phyloP scores from a whole-genome alignment of 2,329 filamentous ascomycete genomes.

The Aspergillus intermedius region DNA sequence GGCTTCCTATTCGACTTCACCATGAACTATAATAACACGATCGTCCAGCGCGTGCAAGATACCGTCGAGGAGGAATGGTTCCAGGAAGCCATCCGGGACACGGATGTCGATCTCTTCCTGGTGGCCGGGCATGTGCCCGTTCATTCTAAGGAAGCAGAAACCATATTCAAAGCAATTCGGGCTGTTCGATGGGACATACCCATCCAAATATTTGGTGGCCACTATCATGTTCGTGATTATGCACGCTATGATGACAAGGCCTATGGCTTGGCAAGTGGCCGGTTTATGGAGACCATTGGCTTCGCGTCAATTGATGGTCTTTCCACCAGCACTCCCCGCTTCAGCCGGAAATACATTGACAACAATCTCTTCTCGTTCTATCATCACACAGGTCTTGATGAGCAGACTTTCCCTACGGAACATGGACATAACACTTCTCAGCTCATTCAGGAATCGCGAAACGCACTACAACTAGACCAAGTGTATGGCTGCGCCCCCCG shows the following conservation, averaged over 20 bases:
- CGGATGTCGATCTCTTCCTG: slow-evolving; percentile 76
- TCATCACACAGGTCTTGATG: slow-evolving; percentile 69
- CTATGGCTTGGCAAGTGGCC: slow-evolving; percentile 74
- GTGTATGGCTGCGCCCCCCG: slow-evolving; percentile 76
- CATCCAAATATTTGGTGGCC: slow-evolving; percentile 87
- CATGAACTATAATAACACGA: slow-evolving; percentile 82
- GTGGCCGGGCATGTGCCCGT: slow-evolving; percentile 81
- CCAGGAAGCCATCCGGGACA: slow-evolving; percentile 69
- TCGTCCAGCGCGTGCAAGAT: slow-evolving; percentile 72
- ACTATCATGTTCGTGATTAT: slow-evolving; percentile 82
- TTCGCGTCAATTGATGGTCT: slow-evolving; percentile 80
- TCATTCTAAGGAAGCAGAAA: slow-evolving; percentile 69
- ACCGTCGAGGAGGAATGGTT: slow-evolving; percentile 86
- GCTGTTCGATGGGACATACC: slow-evolving; percentile 70
- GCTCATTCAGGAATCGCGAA: slow-evolving; percentile 63
- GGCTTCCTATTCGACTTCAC: slow-evolving; percentile 95
- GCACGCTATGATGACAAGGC: slow-evolving; percentile 70
- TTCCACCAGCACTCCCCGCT: slow-evolving; percentile 48
- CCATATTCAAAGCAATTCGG: slow-evolving; percentile 72
- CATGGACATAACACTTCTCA: slow-evolving; percentile 65
- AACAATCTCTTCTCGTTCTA: slow-evolving; percentile 83
- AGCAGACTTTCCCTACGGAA: slow-evolving; percentile 66
- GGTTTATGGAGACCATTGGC: slow-evolving; percentile 92
- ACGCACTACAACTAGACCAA: slow-evolving; percentile 64
- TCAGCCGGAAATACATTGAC: slow-evolving; percentile 80